Evolutionary conservation across 2,329 filamentous ascomycete species (phyloP).

Genomic region (Diaporthe velutina): DNA sequence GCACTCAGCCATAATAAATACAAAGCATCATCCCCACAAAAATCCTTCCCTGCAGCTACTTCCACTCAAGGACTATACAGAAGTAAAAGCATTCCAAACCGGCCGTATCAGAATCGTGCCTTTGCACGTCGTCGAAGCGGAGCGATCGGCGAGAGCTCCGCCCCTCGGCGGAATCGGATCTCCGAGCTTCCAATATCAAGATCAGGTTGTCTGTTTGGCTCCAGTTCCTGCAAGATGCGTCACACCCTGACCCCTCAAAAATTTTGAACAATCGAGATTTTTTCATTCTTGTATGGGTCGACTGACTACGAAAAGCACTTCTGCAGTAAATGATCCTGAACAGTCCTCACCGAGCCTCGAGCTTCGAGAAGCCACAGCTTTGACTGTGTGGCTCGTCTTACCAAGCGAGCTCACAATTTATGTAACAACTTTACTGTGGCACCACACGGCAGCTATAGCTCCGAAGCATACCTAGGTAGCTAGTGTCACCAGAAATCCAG

Average conservation of each 20-base stretch:
- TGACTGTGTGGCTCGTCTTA: neutral
- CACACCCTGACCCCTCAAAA: neutral
- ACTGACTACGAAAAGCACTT: neutral
- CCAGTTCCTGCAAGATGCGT: neutral
- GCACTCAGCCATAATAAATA: no score
- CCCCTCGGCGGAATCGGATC: neutral
- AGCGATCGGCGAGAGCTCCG: slow-evolving; percentile 1
- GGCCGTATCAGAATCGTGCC: no score
- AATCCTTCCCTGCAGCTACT: no score
- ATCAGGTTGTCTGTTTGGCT: neutral
- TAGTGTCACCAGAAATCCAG: neutral
- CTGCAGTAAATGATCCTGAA: neutral
- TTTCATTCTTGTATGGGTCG: neutral
- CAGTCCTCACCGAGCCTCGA: neutral
- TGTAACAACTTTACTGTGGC: neutral
- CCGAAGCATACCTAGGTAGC: neutral
- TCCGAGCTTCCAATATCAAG: neutral
- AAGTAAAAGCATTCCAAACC: no score
- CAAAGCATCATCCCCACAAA: no score
- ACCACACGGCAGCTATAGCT: neutral
- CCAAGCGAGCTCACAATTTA: neutral
- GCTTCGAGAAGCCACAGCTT: neutral
- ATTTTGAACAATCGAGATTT: neutral
- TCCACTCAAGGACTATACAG: no score
- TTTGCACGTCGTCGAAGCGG: neutral